phyloP scores from a whole-genome alignment of 108 stramenopile genomes.

The Skeletonema grethae region DNA sequence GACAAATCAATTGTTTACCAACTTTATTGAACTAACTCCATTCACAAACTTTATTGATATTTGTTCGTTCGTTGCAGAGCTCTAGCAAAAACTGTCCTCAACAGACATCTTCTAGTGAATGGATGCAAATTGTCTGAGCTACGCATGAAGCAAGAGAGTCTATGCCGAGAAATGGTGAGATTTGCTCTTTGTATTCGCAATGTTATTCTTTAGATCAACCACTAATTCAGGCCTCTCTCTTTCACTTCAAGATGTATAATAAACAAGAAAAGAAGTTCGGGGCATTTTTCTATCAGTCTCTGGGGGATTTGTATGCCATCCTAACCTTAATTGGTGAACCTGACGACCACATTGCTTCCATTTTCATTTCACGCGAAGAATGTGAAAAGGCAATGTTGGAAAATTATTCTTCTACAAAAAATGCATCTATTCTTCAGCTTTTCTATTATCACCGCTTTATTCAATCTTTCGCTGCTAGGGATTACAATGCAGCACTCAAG shows the following conservation, averaged over 20 bases:
- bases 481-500: neutral
- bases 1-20: neutral
- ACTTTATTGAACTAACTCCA: neutral
- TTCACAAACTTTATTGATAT: neutral
- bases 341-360: neutral
- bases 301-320: constrained; percentile 1
- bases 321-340: neutral
- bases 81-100: neutral
- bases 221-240: neutral
- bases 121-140: constrained; percentile 6
- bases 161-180: constrained; percentile 10
- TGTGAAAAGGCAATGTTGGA: neutral
- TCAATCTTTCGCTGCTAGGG: neutral
- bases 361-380: constrained; percentile 3
- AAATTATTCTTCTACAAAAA: neutral
- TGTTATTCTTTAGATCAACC: neutral
- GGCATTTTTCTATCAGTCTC: neutral
- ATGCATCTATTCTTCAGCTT: neutral
- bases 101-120: neutral
- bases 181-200: neutral
- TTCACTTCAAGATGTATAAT: constrained; percentile 4
- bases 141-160: neutral
- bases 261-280: neutral
- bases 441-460: constrained; percentile 4
- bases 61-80: neutral